These are phyloP conservation scores for Bothriochloa decipiens DNA, from an alignment of 176 grass and related monocot species.

Conservation along the genomic window DNA sequence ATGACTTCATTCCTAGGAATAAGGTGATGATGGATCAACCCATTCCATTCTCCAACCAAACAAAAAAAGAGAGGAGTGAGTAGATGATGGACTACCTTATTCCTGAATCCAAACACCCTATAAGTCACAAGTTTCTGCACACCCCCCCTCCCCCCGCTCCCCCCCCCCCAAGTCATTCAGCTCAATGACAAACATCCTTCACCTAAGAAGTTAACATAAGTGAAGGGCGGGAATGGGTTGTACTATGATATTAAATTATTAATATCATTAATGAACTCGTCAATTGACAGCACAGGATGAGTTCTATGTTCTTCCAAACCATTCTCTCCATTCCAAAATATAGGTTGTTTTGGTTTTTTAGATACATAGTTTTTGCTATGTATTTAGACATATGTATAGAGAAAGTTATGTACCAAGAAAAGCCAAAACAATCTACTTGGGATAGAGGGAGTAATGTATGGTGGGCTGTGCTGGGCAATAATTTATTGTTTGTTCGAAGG, in stretches of 20 bases:
- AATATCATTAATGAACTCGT: background rate
- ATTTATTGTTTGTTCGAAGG: background rate
- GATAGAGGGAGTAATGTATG: background rate
- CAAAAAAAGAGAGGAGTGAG: background rate
- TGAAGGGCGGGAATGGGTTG: background rate
- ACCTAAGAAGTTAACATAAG: background rate
- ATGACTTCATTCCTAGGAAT: background rate
- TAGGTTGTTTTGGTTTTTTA: background rate
- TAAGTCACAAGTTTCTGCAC: background rate
- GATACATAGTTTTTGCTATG: background rate
- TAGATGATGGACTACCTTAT: background rate
- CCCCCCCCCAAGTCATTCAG: background rate
- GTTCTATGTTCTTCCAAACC: background rate
- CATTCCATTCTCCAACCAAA: background rate
- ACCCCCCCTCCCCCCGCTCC: no score
- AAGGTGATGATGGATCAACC: background rate
- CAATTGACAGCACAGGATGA: background rate
- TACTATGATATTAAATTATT: background rate
- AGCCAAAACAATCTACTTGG: no score
- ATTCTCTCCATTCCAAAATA: background rate
- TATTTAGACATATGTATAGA: background rate
- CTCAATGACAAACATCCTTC: background rate
- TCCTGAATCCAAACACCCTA: background rate
- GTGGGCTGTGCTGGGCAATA: background rate
- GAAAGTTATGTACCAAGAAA: no score